Evolutionary conservation across 2,329 filamentous ascomycete genomes (phyloP).

Genomic region (Davidsoniella eucalypti): DNA sequence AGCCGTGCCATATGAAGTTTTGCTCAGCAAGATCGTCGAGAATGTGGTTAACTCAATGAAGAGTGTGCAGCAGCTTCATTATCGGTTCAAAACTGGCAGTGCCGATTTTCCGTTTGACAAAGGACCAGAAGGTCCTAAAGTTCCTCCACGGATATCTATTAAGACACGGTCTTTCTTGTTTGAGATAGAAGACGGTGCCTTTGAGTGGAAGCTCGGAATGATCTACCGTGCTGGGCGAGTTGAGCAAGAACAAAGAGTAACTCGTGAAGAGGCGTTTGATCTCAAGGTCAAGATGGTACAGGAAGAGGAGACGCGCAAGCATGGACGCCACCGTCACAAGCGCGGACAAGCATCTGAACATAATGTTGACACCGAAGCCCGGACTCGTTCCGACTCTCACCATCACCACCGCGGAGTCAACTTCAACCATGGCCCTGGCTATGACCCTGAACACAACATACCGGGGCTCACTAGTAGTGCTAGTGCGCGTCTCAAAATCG

Average conservation of each 20-base stretch:
- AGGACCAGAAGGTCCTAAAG: conserved; percentile 68
- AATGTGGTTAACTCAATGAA: conserved; percentile 82
- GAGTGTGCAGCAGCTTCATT: conserved; percentile 75
- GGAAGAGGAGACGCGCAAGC: conserved; percentile 47
- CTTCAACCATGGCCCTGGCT: conserved; percentile 47
- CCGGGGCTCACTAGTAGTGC: conserved; percentile 20
- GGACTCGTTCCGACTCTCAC: conserved; percentile 32
- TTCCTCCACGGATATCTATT: conserved; percentile 71
- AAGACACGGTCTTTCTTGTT: conserved; percentile 71
- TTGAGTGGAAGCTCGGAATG: conserved; percentile 91
- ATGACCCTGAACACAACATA: conserved; percentile 59
- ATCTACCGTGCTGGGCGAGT: conserved; percentile 82
- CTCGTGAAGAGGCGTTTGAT: conserved; percentile 76
- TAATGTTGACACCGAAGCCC: conserved; percentile 10
- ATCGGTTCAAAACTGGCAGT: conserved; percentile 73
- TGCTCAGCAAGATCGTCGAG: conserved; percentile 82
- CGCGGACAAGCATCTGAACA: conserved; percentile 17
- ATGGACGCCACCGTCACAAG: conserved; percentile 32
- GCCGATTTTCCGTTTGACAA: conserved; percentile 72
- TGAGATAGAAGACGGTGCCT: conserved; percentile 87
- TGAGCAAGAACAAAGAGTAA: conserved; percentile 79
- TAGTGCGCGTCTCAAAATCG: conserved; percentile 31
- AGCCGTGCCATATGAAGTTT: conserved; percentile 78
- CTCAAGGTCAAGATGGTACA: conserved; percentile 74
- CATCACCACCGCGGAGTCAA: neutral